A percentile compares a stretch with the other conserved stretches of the same genome.
Conservation (phyloP, 495 filamentous ascomycete species). For the Hypoxylon intermedium region DNA sequence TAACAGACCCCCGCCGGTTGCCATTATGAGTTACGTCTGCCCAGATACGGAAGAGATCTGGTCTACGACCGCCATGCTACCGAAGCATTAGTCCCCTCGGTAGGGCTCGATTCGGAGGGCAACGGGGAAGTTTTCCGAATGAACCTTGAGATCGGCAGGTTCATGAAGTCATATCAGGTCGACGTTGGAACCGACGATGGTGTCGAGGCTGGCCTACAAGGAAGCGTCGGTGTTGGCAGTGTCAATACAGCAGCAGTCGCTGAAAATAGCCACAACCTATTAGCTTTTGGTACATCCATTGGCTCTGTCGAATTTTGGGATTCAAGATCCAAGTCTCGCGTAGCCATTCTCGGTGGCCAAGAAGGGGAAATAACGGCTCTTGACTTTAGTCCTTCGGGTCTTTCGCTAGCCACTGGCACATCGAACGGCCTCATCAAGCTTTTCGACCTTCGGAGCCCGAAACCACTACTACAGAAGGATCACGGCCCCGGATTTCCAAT, state of each 20-base stretch:
- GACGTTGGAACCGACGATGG: slow-evolving; percentile 86
- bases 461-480: slow-evolving; percentile 85
- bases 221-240: slow-evolving; percentile 77
- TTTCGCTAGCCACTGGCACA: slow-evolving; percentile 87
- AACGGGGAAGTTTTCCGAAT: slow-evolving; percentile 90
- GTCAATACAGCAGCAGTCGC: slow-evolving; percentile 93
- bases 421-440: slow-evolving; percentile 87
- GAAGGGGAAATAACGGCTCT: slow-evolving; percentile 84
- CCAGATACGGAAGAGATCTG: slow-evolving; percentile 90
- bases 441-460: slow-evolving; percentile 90
- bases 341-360: slow-evolving; percentile 72
- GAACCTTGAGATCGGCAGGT: slow-evolving; percentile 88
- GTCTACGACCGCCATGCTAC: slow-evolving; percentile 84
- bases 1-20: slow-evolving; percentile 75
- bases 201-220: slow-evolving; percentile 75
- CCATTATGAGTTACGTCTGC: slow-evolving; percentile 85
- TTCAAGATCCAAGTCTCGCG: slow-evolving; percentile 76
- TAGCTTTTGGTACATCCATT: slow-evolving; percentile 92
- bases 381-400: slow-evolving; percentile 82
- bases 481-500: slow-evolving; percentile 94
- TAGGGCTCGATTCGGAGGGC: slow-evolving; percentile 81
- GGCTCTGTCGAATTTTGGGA: slow-evolving; percentile 99
- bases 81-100: slow-evolving; percentile 85
- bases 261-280: slow-evolving; percentile 86
- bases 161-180: slow-evolving; percentile 78